These are phyloP conservation scores for Calamus simplicifolius DNA, from an alignment of 176 grass and related monocot species.

Conservation along the genomic window DNA sequence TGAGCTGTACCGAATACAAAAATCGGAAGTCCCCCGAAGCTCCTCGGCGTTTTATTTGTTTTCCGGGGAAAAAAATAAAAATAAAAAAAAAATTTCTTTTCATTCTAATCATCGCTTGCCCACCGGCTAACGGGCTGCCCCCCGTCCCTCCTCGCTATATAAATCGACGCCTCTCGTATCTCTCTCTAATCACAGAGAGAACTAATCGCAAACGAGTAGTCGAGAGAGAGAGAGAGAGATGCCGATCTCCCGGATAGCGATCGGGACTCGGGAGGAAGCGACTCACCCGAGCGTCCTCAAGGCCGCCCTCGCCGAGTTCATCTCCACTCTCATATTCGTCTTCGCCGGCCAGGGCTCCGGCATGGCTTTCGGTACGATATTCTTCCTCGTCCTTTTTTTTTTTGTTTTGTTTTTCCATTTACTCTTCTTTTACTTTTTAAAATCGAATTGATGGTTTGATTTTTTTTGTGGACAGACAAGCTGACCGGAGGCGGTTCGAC, in stretches of 20 bases:
- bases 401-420: background rate
- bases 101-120: too few species aligned
- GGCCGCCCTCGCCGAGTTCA: constrained; percentile 88
- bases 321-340: constrained; percentile 97
- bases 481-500: constrained; percentile 23
- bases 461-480: constrained; percentile 42
- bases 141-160: too few species aligned
- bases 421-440: background rate
- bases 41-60: background rate
- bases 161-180: too few species aligned
- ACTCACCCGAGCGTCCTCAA: constrained; percentile 66
- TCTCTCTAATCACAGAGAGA: background rate
- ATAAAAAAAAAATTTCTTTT: background rate
- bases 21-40: background rate
- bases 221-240: constrained; percentile 10
- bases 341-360: constrained; percentile 95
- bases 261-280: constrained; percentile 56
- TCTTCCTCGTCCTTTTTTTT: background rate
- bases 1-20: background rate
- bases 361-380: constrained; percentile 72
- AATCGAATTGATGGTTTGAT: background rate
- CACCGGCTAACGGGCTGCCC: too few species aligned
- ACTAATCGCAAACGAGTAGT: background rate
- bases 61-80: too few species aligned
- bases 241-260: constrained; percentile 67